phyloP scores from a whole-genome alignment of 108 stramenopile genomes.

The Cylindrotheca closterium region DNA sequence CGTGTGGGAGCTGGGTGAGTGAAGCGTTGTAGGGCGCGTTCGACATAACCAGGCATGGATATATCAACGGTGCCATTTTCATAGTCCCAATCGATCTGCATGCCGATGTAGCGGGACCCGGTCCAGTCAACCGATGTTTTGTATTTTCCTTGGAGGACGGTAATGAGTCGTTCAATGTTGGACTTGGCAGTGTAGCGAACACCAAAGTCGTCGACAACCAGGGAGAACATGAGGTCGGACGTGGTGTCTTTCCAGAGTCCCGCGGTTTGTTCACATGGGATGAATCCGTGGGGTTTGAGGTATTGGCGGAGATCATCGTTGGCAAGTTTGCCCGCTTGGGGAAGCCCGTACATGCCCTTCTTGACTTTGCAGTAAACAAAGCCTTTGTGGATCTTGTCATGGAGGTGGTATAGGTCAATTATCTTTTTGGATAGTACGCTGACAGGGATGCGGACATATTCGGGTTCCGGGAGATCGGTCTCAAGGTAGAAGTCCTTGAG shows the following conservation, averaged over 20 bases:
- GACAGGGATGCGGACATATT: slow-evolving; percentile 43
- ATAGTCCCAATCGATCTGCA: slow-evolving; percentile 48
- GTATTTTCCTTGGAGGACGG: slow-evolving; percentile 18
- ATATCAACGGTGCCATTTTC: slow-evolving; percentile 23
- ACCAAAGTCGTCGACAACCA: slow-evolving; percentile 58
- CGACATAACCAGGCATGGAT: slow-evolving; percentile 46
- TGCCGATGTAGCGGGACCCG: slow-evolving; percentile 28
- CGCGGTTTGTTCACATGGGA: slow-evolving; percentile 21
- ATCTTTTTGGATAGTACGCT: slow-evolving; percentile 22
- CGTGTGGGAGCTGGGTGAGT: slow-evolving; percentile 26
- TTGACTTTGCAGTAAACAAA: neutral
- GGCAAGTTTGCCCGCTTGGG: slow-evolving; percentile 49
- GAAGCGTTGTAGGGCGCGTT: slow-evolving; percentile 33
- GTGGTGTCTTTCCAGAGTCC: slow-evolving; percentile 44
- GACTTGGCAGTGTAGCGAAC: slow-evolving; percentile 33
- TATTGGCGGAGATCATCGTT: slow-evolving; percentile 13
- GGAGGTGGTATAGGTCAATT: slow-evolving; percentile 34
- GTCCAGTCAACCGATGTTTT: slow-evolving; percentile 19
- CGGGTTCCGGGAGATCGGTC: slow-evolving; percentile 26
- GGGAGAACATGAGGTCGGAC: slow-evolving; percentile 31
- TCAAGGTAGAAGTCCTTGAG: slow-evolving; percentile 39
- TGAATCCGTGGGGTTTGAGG: slow-evolving; percentile 11
- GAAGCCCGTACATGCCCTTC: slow-evolving; percentile 57
- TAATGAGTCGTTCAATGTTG: slow-evolving; percentile 20
- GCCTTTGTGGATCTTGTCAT: neutral